Percentiles rank a stretch among this genome's conserved stretches.
Conservation (phyloP, 352 stramenopile genomes). For the Phytophthora boehmeriae region DNA sequence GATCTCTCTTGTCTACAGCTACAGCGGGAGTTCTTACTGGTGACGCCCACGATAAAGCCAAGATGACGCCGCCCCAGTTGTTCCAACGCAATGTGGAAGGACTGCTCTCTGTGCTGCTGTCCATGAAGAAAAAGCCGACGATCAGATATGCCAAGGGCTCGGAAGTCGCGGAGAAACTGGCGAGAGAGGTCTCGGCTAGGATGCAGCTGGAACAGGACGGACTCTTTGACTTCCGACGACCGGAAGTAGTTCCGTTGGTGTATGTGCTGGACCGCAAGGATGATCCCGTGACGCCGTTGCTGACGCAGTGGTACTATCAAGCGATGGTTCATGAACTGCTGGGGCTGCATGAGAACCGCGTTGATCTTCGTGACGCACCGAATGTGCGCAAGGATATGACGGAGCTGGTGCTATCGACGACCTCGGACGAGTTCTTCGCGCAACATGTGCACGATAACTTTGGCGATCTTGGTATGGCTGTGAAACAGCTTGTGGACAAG, state of each 20-base stretch:
- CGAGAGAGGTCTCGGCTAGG: constrained; percentile 91
- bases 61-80: constrained; percentile 30
- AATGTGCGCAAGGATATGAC: constrained; percentile 97
- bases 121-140: constrained; percentile 95
- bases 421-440: constrained; percentile 97
- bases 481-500: constrained; percentile 96
- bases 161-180: constrained; percentile 93
- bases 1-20: constrained; percentile 35
- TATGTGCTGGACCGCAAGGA: constrained; percentile 98
- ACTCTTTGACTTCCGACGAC: constrained; percentile 97
- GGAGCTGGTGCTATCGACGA: constrained; percentile 96
- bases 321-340: constrained; percentile 99
- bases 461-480: constrained; percentile 94
- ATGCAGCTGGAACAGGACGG: constrained; percentile 95
- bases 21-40: constrained; percentile 58
- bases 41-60: constrained; percentile 37
- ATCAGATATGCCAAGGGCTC: constrained; percentile 97
- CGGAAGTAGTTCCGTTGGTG: constrained; percentile 77
- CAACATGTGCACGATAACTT: constrained; percentile 98
- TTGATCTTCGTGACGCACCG: constrained; percentile 94
- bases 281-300: constrained; percentile 98
- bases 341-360: constrained; percentile 97
- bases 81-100: constrained; percentile 95
- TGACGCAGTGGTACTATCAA: constrained; percentile 98
- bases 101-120: constrained; percentile 94